phyloP scores from a whole-genome alignment of 352 stramenopile species.

The Phytophthora vignae region DNA sequence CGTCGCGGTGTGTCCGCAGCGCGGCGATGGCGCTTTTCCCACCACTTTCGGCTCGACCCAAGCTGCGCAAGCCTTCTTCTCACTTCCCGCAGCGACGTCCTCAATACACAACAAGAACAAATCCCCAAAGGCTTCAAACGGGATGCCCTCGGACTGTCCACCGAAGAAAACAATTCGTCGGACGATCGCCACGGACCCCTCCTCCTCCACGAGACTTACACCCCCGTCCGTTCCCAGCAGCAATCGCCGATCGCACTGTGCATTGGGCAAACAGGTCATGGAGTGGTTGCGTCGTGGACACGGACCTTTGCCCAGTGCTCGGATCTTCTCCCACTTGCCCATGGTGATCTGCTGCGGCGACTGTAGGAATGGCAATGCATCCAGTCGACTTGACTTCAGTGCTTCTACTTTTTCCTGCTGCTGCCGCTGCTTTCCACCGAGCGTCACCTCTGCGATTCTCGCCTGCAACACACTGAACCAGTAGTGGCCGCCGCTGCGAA shows the following conservation, averaged over 20 bases:
- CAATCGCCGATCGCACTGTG: conserved; percentile 26
- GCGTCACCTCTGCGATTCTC: conserved; percentile 25
- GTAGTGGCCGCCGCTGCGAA: conserved; percentile 77
- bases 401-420: neutral
- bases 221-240: conserved; percentile 15
- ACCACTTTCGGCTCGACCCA: conserved; percentile 49
- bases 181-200: conserved; percentile 32
- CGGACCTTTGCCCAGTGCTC: conserved; percentile 45
- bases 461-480: conserved; percentile 76
- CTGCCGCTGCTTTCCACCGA: conserved; percentile 30
- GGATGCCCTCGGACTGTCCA: conserved; percentile 71
- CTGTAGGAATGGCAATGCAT: conserved; percentile 49
- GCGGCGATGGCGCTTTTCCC: conserved; percentile 47
- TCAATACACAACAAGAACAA: conserved; percentile 59
- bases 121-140: conserved; percentile 75
- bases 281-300: conserved; percentile 69
- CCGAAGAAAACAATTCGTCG: conserved; percentile 73
- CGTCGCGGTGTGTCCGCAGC: conserved; percentile 59
- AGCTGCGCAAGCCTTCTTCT: conserved; percentile 34
- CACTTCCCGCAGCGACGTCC: conserved; percentile 13
- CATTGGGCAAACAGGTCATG: conserved; percentile 65
- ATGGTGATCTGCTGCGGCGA: conserved; percentile 48
- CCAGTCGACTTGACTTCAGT: conserved; percentile 11
- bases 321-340: conserved; percentile 70
- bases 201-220: conserved; percentile 5